phyloP scores from a whole-genome alignment of 495 filamentous ascomycete genomes.

The Amniculicola lignicola region DNA sequence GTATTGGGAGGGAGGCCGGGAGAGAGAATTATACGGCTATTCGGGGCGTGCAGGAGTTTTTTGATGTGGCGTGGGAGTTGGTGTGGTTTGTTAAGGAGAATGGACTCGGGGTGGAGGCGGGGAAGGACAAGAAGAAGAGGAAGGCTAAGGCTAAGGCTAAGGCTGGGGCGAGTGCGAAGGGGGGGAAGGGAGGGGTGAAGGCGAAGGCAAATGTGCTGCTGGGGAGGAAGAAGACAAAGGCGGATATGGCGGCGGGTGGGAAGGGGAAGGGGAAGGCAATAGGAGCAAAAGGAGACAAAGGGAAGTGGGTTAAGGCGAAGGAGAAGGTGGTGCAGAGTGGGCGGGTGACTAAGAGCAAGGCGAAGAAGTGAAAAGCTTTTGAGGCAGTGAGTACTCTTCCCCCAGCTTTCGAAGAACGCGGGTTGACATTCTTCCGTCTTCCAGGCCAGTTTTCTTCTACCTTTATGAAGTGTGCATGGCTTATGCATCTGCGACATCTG shows the following conservation, averaged over 20 bases:
- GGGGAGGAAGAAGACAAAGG: constrained; percentile 4
- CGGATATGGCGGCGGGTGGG: not conserved
- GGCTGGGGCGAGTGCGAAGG: constrained; percentile 16
- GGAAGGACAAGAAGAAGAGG: not conserved
- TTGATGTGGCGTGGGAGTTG: constrained; percentile 14
- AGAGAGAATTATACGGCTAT: constrained; percentile 1
- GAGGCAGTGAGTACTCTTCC: too few species aligned
- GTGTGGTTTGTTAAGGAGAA: constrained; percentile 19
- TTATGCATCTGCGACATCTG: too few species aligned
- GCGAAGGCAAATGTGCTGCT: not conserved
- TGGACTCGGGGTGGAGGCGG: not conserved
- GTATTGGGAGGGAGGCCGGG: constrained; percentile 6
- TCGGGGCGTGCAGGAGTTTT: constrained; percentile 28
- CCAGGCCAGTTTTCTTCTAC: too few species aligned
- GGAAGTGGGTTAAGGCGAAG: too few species aligned
- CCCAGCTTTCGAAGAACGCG: too few species aligned
- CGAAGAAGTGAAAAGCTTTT: too few species aligned
- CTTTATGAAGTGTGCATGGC: too few species aligned
- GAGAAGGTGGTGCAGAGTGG: too few species aligned
- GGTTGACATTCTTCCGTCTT: too few species aligned
- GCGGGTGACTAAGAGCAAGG: too few species aligned
- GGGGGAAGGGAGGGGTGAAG: constrained; percentile 13
- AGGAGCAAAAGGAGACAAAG: too few species aligned
- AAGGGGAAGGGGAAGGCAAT: not conserved
- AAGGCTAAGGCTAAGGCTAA: not conserved